A percentile compares a stretch with the other conserved stretches of the same genome.
Conservation (phyloP, 164 flowering plant genomes). For the Liriodendron chinense region DNA sequence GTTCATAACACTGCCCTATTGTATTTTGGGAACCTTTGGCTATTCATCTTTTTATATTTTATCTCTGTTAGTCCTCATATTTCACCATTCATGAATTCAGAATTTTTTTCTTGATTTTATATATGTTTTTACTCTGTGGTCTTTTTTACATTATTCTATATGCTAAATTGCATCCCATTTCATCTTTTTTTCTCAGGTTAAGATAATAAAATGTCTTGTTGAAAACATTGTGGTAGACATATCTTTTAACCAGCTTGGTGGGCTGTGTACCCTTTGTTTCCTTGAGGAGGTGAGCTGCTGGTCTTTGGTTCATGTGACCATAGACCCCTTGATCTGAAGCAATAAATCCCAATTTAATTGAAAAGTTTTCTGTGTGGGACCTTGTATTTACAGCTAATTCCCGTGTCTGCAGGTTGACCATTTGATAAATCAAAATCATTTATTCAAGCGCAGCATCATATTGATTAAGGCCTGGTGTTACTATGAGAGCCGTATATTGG, state of each 20-base stretch:
- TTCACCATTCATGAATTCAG: no score
- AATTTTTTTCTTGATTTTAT: not conserved
- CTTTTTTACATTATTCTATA: not conserved
- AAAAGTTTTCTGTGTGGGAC: not conserved
- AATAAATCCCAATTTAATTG: not conserved
- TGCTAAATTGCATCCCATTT: not conserved
- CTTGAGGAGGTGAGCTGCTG: conserved; percentile 76
- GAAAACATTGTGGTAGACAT: conserved; percentile 99
- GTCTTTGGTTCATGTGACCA: not conserved
- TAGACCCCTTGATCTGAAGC: not conserved
- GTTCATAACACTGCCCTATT: no score
- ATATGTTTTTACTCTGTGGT: not conserved
- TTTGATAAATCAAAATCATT: conserved; percentile 73
- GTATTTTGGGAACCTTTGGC: no score
- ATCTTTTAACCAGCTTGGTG: conserved; percentile 97
- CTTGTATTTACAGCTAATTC: not conserved
- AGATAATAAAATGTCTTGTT: conserved; percentile 95
- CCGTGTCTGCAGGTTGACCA: conserved; percentile 63
- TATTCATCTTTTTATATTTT: no score
- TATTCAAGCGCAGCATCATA: conserved; percentile 95
- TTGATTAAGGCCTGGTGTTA: conserved; percentile 99
- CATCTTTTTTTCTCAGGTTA: conserved; percentile 55
- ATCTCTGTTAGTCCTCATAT: no score
- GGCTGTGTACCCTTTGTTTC: conserved; percentile 95
- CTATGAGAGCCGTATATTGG: conserved; percentile 96